Conservation (phyloP, 139 green algal genomes). For the Micractinium sp. region DNA sequence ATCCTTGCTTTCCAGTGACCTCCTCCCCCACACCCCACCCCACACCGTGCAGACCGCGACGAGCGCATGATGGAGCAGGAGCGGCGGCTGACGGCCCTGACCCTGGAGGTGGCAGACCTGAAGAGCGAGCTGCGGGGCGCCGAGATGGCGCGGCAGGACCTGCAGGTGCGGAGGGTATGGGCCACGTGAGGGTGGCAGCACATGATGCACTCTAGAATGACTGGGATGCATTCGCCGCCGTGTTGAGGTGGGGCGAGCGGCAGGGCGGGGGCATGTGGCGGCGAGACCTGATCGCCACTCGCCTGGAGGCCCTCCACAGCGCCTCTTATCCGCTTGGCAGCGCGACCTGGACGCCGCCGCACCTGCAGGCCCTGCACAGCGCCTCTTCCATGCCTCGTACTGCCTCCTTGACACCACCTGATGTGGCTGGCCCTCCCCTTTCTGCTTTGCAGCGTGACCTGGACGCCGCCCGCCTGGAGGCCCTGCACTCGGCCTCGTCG, state of each 20-base stretch:
- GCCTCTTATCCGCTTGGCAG: too few species aligned
- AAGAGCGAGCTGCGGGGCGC: conserved; percentile 8
- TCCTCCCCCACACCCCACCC: not conserved
- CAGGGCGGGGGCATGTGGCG: not conserved
- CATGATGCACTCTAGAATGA: too few species aligned
- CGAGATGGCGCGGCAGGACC: conserved; percentile 27
- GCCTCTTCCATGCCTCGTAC: not conserved
- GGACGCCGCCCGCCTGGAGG: conserved; percentile 8
- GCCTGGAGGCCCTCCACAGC: not conserved
- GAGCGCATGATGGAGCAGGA: conserved; percentile 23
- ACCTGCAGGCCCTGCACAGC: not conserved
- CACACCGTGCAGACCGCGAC: not conserved
- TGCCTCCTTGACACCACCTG: not conserved
- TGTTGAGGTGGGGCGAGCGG: not conserved
- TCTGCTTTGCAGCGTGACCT: conserved; percentile 10
- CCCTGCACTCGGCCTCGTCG: not conserved
- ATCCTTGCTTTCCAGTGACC: too few species aligned
- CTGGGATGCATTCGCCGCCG: not conserved
- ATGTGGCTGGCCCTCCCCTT: not conserved
- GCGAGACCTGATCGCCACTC: too few species aligned
- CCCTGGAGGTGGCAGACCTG: conserved; percentile 8
- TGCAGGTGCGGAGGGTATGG: not conserved
- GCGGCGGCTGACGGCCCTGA: not conserved
- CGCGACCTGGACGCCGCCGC: too few species aligned
- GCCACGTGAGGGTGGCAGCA: not conserved